phyloP scores from a whole-genome alignment of 257 asterid genomes.

The Apocynum venetum region DNA sequence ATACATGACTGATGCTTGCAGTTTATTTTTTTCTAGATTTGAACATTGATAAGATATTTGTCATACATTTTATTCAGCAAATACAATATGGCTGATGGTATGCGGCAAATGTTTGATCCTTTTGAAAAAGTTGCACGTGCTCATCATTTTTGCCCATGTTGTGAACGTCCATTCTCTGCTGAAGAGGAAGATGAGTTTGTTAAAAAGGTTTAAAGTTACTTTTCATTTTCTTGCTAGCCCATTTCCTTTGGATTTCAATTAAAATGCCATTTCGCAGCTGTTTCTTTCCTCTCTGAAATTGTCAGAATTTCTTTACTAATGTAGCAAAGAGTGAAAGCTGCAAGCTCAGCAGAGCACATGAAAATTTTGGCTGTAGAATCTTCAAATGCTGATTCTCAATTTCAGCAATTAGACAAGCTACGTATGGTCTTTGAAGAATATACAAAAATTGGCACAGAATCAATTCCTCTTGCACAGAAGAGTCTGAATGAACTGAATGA shows the following conservation, averaged over 20 bases:
- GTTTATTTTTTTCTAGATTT: neutral
- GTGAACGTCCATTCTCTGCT: slow-evolving; percentile 85
- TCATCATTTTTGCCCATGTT: slow-evolving; percentile 87
- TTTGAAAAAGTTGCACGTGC: slow-evolving; percentile 80
- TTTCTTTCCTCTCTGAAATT: slow-evolving; percentile 9
- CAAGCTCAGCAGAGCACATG: slow-evolving; percentile 55
- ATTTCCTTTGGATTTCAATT: slow-evolving; percentile 4
- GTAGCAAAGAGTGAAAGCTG: slow-evolving; percentile 76
- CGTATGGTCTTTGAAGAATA: slow-evolving; percentile 75
- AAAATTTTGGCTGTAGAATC: slow-evolving; percentile 55
- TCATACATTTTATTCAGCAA: slow-evolving; percentile 40
- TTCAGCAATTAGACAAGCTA: slow-evolving; percentile 89
- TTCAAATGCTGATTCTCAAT: slow-evolving; percentile 61
- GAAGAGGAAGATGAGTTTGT: slow-evolving; percentile 91
- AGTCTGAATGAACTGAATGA: slow-evolving; percentile 57
- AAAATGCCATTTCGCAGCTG: slow-evolving; percentile 10
- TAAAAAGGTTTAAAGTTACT: slow-evolving; percentile 49
- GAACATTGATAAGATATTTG: neutral
- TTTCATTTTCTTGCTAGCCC: slow-evolving; percentile 1
- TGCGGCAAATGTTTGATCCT: slow-evolving; percentile 73
- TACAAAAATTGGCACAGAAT: slow-evolving; percentile 59
- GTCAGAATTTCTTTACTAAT: slow-evolving; percentile 15
- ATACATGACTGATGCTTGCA: neutral
- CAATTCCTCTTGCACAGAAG: slow-evolving; percentile 74
- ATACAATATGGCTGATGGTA: slow-evolving; percentile 54